These are phyloP conservation scores for Meyerozyma sp. DNA, from an alignment of 1,139 yeast species.

Conservation along the genomic window DNA sequence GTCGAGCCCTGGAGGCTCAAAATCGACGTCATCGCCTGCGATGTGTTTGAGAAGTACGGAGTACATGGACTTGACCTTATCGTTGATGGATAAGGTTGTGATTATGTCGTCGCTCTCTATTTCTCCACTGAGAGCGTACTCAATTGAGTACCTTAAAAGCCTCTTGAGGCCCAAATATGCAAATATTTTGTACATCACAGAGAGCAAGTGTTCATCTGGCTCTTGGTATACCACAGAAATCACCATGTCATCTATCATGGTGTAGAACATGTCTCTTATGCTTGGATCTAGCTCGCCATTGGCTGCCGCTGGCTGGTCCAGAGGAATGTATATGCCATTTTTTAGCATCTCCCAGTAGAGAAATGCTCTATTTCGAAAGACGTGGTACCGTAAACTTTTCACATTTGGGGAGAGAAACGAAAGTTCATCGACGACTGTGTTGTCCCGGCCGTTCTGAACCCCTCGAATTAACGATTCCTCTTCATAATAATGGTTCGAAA, in stretches of 20 bases:
- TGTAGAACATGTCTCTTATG: slow-evolving; percentile 25
- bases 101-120: slow-evolving; percentile 42
- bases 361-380: slow-evolving; percentile 77
- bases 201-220: slow-evolving; percentile 52
- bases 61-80: background rate
- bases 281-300: slow-evolving; percentile 19
- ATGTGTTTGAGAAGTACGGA: background rate
- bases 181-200: slow-evolving; percentile 45
- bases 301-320: slow-evolving; percentile 5
- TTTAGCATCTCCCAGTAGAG: slow-evolving; percentile 50
- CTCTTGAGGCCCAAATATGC: slow-evolving; percentile 41
- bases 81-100: background rate
- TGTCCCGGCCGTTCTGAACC: slow-evolving; percentile 33
- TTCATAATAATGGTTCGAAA: slow-evolving; percentile 46
- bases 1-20: slow-evolving; percentile 9
- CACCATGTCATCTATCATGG: slow-evolving; percentile 50
- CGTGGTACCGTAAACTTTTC: slow-evolving; percentile 67
- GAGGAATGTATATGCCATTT: slow-evolving; percentile 5
- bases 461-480: slow-evolving; percentile 36
- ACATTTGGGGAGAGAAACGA: slow-evolving; percentile 60
- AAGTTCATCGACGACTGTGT: slow-evolving; percentile 35
- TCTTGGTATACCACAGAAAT: slow-evolving; percentile 55
- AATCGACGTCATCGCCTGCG: slow-evolving; percentile 2
- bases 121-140: slow-evolving; percentile 49
- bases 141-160: slow-evolving; percentile 59